A percentile compares a stretch with the other conserved stretches of the same genome.
phyloP scores from a whole-genome alignment of 768 basidiomycete genomes.

The Mycena olivaceomarginata region DNA sequence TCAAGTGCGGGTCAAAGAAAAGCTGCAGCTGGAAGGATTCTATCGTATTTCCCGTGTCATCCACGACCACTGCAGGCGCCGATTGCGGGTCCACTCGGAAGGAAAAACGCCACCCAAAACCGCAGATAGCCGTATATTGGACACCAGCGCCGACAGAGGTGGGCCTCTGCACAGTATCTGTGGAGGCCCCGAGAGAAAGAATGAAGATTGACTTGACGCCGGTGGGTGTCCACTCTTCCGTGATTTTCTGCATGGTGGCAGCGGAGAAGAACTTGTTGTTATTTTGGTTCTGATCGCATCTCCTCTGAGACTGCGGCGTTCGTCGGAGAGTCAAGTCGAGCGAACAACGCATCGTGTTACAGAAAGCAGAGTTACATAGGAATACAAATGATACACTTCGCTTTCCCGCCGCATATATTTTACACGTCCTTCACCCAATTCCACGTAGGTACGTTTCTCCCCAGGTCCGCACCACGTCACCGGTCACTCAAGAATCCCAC shows the following conservation, averaged over 20 bases:
- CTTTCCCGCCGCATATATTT: too few species aligned
- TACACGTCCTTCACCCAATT: too few species aligned
- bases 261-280: too few species aligned
- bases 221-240: conserved; percentile 19
- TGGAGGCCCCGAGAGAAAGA: neutral
- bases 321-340: too few species aligned
- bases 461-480: neutral
- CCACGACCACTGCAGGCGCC: conserved; percentile 31
- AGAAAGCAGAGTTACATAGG: too few species aligned
- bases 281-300: too few species aligned
- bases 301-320: too few species aligned
- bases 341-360: too few species aligned
- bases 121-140: conserved; percentile 29
- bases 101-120: conserved; percentile 41
- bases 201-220: conserved; percentile 17
- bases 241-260: conserved; percentile 23
- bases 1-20: conserved; percentile 31
- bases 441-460: too few species aligned
- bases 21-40: conserved; percentile 29
- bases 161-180: neutral
- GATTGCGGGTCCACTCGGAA: conserved; percentile 15
- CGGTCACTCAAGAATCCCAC: neutral
- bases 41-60: conserved; percentile 29
- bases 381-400: too few species aligned
- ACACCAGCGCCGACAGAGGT: conserved; percentile 13